A percentile compares a stretch with the other conserved stretches of the same genome.
Conservation (phyloP, 1,284 basidiomycete species). For the Ganoderma lingzhi region DNA sequence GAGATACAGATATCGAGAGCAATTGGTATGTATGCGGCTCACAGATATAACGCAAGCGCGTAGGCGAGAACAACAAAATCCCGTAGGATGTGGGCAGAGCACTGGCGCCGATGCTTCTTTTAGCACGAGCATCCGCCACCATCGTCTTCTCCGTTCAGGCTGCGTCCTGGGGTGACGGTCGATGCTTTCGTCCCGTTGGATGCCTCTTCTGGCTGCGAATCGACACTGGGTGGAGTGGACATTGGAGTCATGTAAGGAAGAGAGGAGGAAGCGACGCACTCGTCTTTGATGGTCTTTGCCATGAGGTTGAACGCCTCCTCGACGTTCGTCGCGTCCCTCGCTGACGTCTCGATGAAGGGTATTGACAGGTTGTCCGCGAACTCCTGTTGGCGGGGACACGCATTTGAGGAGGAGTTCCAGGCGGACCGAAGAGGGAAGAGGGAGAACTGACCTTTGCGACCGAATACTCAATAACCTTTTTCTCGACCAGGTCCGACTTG, state of each 20-base stretch:
- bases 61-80: not conserved
- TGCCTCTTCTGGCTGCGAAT: slow-evolving; percentile 37
- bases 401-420: not conserved
- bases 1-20: slow-evolving; percentile 9
- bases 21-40: slow-evolving; percentile 2
- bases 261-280: slow-evolving; percentile 52
- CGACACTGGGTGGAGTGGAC: slow-evolving; percentile 31
- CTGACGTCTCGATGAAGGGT: slow-evolving; percentile 98
- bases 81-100: not conserved
- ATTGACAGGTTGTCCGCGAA: slow-evolving; percentile 95
- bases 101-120: not conserved
- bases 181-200: slow-evolving; percentile 35
- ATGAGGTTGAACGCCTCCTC: slow-evolving; percentile 99
- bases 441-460: slow-evolving; percentile 81
- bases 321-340: slow-evolving; percentile 98
- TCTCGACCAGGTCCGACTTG: slow-evolving; percentile 96
- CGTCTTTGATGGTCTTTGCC: slow-evolving; percentile 98
- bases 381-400: slow-evolving; percentile 59
- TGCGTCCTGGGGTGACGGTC: slow-evolving; percentile 39
- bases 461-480: slow-evolving; percentile 98
- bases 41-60: not conserved
- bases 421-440: too few relatives aligned
- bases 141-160: slow-evolving; percentile 34
- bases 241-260: not conserved
- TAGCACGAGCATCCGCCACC: slow-evolving; percentile 41